Base-by-base conservation (phyloP, 1,284 basidiomycete species). In the Malassezia dermatis region DNA sequence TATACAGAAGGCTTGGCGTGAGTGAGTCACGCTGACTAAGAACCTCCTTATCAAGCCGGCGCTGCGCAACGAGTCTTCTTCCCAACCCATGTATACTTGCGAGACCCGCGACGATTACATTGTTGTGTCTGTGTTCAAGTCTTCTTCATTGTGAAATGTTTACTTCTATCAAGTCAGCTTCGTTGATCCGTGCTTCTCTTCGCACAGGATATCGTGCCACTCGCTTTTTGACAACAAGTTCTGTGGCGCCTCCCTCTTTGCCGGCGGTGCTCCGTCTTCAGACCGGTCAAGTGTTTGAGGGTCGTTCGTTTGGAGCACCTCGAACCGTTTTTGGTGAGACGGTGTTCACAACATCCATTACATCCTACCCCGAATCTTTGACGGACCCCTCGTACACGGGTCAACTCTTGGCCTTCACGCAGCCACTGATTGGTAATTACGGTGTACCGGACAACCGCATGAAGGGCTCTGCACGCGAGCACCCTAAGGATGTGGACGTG, bases 301-400 rank as follows among this genome's bases (percentile, higher is more conserved):
- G 94, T 35, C 81, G 82, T 48, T 86, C 86, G 12, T 98, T 99
- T 75, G 93, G 93, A 61, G 85, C 88, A 21, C 84, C 85, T 42
- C 84, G 81, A 70, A 90, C 87, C 70, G 83, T 85, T 56, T 98
- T 83, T 77, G 94, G 94, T 59, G 93, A 99, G 79, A 94, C 93
- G 2, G 93, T 99, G 27, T 99, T 99, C 78, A 93, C 89, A 23
- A 99, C 93, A 31, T 91, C 89, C 50, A 98, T 98, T 76, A 99
- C 94, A 7, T 94, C 89, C 51, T 98, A 99, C 77, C 96, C 91
- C 52, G 94, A 99, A 78, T 95, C 90, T 13, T 94, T 99, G 89
- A 99, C 93, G 43, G 93, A 99, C 75, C 93, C 93, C 6, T 98
- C 94, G 8, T 98, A 99, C 78, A 87, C 89, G 32, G 87, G 89